These are phyloP conservation scores for Peronospora belbahrii DNA, from an alignment of 352 stramenopile species.

Conservation along the genomic window DNA sequence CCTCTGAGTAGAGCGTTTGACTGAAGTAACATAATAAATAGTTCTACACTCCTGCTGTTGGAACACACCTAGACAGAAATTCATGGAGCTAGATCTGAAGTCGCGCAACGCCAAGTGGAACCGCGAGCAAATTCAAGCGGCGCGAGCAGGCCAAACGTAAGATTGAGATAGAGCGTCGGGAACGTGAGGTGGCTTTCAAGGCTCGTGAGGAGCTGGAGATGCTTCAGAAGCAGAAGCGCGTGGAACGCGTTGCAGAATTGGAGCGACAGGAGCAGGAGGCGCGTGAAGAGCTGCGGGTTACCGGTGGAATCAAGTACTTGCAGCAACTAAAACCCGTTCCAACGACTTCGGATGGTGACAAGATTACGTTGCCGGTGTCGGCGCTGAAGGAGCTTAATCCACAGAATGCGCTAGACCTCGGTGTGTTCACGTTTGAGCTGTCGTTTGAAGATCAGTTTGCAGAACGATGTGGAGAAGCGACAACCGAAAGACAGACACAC, in stretches of 20 bases:
- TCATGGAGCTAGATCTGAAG: constrained; percentile 71
- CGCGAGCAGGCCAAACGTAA: constrained; percentile 50
- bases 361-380: constrained; percentile 68
- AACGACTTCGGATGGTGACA: constrained; percentile 52
- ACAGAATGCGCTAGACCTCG: constrained; percentile 63
- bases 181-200: constrained; percentile 34
- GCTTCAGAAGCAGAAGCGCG: constrained; percentile 36
- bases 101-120: constrained; percentile 60
- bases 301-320: constrained; percentile 60
- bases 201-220: constrained; percentile 37
- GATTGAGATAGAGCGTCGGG: constrained; percentile 44
- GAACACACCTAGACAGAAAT: background rate
- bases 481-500: constrained; percentile 36
- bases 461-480: background rate
- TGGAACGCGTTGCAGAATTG: constrained; percentile 52
- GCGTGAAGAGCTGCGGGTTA: constrained; percentile 65
- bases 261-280: constrained; percentile 35
- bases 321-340: constrained; percentile 40
- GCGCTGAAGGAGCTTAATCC: constrained; percentile 71
- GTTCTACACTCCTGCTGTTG: too few species aligned
- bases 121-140: constrained; percentile 49
- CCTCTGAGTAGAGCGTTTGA: too few species aligned
- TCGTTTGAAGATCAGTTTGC: constrained; percentile 14
- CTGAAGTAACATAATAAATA: too few species aligned
- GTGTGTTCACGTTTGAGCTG: constrained; percentile 81